Conservation (phyloP, 129 eudicot species). For the Centella asiatica region DNA sequence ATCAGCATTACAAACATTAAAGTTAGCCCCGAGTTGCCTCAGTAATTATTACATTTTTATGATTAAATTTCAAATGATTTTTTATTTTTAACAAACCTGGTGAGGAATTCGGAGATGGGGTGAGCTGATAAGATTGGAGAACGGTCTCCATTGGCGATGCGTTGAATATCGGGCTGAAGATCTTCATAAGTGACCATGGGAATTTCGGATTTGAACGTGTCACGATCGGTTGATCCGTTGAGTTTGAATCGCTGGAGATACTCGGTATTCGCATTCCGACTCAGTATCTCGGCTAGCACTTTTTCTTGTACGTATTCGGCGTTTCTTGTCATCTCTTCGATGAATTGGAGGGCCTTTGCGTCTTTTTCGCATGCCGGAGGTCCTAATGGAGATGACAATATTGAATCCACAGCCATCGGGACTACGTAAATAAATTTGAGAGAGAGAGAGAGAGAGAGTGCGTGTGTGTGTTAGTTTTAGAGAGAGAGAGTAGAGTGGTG, state of each 20-base stretch:
- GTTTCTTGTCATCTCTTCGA: constrained; percentile 81
- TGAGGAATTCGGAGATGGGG: constrained; percentile 89
- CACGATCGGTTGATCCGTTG: constrained; percentile 51
- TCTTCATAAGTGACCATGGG: constrained; percentile 85
- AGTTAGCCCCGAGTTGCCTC: background rate
- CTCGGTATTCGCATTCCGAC: constrained; percentile 67
- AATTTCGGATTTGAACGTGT: constrained; percentile 53
- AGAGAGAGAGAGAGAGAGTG: background rate
- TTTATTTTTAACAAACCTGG: constrained; percentile 67
- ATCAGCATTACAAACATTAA: background rate
- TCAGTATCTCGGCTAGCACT: constrained; percentile 61
- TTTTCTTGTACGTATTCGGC: constrained; percentile 70
- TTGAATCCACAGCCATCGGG: constrained; percentile 73
- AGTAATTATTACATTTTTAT: background rate
- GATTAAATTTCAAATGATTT: too few species aligned
- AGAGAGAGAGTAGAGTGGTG: constrained; percentile 5
- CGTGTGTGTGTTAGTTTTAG: background rate
- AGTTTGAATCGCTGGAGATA: constrained; percentile 47
- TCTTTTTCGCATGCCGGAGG: constrained; percentile 87
- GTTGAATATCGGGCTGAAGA: constrained; percentile 76
- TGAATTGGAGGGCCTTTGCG: constrained; percentile 77
- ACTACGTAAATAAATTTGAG: background rate
- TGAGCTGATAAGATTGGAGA: constrained; percentile 71
- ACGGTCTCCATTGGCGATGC: constrained; percentile 82
- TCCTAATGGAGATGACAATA: constrained; percentile 58